phyloP scores from a whole-genome alignment of 2,329 filamentous ascomycete species.

The Leptographium radiaticola region DNA sequence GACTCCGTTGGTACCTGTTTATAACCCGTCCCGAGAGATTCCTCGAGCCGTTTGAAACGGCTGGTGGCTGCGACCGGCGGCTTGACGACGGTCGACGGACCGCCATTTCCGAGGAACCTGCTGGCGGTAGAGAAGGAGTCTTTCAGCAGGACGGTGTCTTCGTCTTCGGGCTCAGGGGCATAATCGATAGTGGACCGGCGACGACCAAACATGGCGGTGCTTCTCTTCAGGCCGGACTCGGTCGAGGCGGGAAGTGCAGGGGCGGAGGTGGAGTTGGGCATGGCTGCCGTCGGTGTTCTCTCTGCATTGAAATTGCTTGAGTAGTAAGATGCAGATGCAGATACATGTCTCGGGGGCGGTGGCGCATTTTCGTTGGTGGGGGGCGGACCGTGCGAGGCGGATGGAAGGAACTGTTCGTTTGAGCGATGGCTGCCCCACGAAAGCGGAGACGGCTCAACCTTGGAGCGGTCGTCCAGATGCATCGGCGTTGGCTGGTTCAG shows the following conservation, averaged over 20 bases:
- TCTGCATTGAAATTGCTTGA: constrained; percentile 14
- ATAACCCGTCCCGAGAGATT: constrained; percentile 17
- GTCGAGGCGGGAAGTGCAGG: constrained; percentile 16
- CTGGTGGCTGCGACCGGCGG: constrained; percentile 5
- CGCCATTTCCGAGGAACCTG: constrained; percentile 25
- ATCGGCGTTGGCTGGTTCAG: constrained; percentile 32
- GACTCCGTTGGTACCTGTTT: constrained; percentile 19
- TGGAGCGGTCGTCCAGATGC: constrained; percentile 30
- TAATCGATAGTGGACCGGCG: constrained; percentile 15
- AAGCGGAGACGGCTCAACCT: constrained; percentile 33
- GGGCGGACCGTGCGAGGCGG: constrained; percentile 20
- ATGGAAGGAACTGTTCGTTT: constrained; percentile 32
- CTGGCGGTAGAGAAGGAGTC: constrained; percentile 37
- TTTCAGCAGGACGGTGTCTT: constrained; percentile 38
- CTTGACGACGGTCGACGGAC: constrained; percentile 9
- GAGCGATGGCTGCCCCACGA: constrained; percentile 40
- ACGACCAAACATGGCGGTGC: constrained; percentile 17
- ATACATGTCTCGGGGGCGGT: constrained; percentile 28
- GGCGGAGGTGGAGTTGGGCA: not conserved
- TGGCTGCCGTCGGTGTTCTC: constrained; percentile 12
- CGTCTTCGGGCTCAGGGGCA: constrained; percentile 28
- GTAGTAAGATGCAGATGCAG: constrained; percentile 17
- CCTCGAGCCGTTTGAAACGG: constrained; percentile 27
- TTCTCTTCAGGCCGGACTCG: constrained; percentile 19
- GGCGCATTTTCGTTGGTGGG: constrained; percentile 23